Percentiles rank a stretch among this genome's conserved stretches.
These are phyloP conservation scores for Colletotrichum sojae DNA, from an alignment of 2,329 filamentous ascomycete genomes.

Conservation along the genomic window DNA sequence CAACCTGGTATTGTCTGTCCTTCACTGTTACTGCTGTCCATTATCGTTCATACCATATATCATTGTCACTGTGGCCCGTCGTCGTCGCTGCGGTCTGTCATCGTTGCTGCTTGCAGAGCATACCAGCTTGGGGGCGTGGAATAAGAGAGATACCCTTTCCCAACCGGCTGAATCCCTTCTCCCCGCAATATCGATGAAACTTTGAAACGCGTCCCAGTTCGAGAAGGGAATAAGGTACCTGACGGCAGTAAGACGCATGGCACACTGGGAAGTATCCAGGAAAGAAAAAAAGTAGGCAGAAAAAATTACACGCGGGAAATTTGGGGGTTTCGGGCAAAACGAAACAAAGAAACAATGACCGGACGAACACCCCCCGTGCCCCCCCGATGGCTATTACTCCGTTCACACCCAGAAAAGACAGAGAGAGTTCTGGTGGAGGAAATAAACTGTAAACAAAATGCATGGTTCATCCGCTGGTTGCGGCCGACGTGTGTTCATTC, in stretches of 20 bases:
- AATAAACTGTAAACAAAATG: background rate
- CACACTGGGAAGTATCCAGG: background rate
- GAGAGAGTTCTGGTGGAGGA: too few relatives aligned
- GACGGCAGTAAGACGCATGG: constrained; percentile 11
- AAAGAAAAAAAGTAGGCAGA: too few relatives aligned
- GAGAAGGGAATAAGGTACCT: background rate
- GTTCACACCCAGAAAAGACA: background rate
- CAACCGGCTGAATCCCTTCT: background rate
- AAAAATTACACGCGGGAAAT: constrained; percentile 8
- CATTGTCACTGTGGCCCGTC: too few relatives aligned
- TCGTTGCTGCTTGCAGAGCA: too few relatives aligned
- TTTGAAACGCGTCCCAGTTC: constrained; percentile 17
- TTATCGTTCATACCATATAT: too few relatives aligned
- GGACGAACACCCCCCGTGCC: constrained; percentile 10
- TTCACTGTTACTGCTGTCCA: too few relatives aligned
- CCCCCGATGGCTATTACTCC: background rate
- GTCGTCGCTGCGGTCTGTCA: too few relatives aligned
- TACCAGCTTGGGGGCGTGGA: too few relatives aligned
- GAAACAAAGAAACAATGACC: constrained; percentile 4
- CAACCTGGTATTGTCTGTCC: background rate
- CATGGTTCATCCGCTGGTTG: too few relatives aligned
- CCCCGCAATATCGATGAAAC: constrained; percentile 23
- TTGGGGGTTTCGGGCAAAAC: background rate
- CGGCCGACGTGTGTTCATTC: too few relatives aligned
- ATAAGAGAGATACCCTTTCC: too few relatives aligned